Conservation (phyloP, 78 protist genomes). For the Dictyostelium discoideum region DNA sequence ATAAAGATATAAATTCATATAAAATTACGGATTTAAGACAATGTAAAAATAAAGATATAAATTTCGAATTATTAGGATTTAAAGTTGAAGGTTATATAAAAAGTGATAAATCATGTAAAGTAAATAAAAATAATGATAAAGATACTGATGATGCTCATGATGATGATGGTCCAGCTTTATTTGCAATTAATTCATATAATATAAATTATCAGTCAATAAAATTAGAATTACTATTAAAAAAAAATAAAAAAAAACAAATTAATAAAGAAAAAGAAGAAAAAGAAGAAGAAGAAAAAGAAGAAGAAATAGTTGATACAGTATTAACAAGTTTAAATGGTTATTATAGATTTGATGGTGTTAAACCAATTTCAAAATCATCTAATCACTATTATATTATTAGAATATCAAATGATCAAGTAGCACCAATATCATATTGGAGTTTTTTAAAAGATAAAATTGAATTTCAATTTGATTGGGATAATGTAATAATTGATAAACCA, state of each 20-base stretch:
- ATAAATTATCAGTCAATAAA: neutral
- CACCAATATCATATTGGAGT: neutral
- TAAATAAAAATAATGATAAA: neutral
- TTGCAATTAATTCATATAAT: neutral
- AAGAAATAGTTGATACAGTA: neutral
- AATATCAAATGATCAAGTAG: neutral
- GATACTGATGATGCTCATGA: neutral
- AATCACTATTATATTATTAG: neutral
- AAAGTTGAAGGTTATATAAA: constrained; percentile 1
- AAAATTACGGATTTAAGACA: neutral
- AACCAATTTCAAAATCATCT: neutral
- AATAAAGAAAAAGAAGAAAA: neutral
- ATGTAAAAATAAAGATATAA: constrained; percentile 27
- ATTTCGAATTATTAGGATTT: constrained; percentile 57
- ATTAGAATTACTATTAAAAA: neutral
- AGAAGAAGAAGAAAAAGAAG: neutral
- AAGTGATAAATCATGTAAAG: neutral
- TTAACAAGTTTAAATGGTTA: neutral
- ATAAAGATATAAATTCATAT: neutral
- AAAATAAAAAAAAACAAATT: neutral
- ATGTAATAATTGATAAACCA: neutral
- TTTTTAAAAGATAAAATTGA: neutral
- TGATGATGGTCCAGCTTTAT: neutral
- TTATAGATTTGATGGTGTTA: neutral
- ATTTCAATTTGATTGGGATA: neutral